phyloP scores from a whole-genome alignment of 352 stramenopile species.

The Pythium brachiatum region DNA sequence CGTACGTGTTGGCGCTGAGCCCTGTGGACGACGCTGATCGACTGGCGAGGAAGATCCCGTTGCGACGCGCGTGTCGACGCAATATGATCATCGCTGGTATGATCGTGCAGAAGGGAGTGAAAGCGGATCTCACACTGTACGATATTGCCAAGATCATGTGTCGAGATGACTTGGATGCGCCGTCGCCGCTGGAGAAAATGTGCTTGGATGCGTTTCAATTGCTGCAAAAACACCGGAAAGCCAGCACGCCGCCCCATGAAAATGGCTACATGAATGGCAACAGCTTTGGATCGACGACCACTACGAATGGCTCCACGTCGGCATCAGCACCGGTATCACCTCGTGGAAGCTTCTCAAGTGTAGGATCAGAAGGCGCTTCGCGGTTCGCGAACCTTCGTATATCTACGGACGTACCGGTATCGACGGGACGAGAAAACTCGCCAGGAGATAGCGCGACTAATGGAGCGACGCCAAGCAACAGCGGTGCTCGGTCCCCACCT shows the following conservation, averaged over 20 bases:
- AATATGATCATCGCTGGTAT: constrained; percentile 84
- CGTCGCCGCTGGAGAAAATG: constrained; percentile 59
- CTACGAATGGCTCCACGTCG: not conserved
- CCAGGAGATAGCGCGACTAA: constrained; percentile 19
- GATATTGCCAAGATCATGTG: constrained; percentile 85
- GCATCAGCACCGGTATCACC: not conserved
- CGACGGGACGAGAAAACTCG: not conserved
- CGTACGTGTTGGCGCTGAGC: constrained; percentile 64
- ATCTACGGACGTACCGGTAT: constrained; percentile 42
- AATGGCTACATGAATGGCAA: not conserved
- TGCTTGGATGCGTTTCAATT: constrained; percentile 73
- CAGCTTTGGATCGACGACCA: not conserved
- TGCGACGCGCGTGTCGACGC: constrained; percentile 65
- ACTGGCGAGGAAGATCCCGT: constrained; percentile 66
- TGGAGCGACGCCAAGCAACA: constrained; percentile 33
- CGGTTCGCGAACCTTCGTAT: constrained; percentile 42
- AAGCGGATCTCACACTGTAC: constrained; percentile 55
- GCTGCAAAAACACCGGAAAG: constrained; percentile 33
- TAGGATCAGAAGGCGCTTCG: not conserved
- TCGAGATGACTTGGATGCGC: constrained; percentile 74
- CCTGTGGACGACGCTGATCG: constrained; percentile 52
- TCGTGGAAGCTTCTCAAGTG: not conserved
- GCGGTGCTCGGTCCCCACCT: constrained; percentile 55
- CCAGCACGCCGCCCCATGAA: not conserved
- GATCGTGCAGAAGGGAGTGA: constrained; percentile 75